A percentile compares a stretch with the other conserved stretches of the same genome.
Evolutionary conservation across 2,329 filamentous ascomycete genomes (phyloP).

Genomic region (Fusarium xyrophilum): DNA sequence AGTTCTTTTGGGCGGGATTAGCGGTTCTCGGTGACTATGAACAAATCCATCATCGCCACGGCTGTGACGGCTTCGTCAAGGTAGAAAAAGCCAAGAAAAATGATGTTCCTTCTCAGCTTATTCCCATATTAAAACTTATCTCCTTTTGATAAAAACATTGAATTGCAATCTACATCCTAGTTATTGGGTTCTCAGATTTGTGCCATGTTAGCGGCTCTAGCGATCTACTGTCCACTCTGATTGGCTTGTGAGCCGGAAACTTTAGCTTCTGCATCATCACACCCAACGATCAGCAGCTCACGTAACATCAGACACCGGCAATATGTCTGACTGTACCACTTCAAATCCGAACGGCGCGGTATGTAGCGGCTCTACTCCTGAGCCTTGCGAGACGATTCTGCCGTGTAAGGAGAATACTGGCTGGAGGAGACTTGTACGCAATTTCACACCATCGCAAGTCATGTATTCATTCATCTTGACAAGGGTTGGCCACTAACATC

Average conservation of each 20-base stretch:
- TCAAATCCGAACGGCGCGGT: conserved; percentile 11
- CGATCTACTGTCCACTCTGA: background rate
- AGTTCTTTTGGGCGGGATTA: background rate
- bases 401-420: conserved; percentile 48
- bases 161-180: background rate
- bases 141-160: background rate
- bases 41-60: background rate
- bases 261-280: conserved; percentile 19
- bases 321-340: conserved; percentile 30
- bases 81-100: background rate
- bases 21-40: conserved; percentile 30
- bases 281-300: conserved; percentile 20
- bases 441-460: conserved; percentile 62
- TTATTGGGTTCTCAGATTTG: background rate
- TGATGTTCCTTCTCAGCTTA: background rate
- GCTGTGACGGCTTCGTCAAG: background rate
- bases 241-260: conserved; percentile 2
- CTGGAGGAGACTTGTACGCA: conserved; percentile 56
- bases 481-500: conserved; percentile 3
- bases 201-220: background rate
- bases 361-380: conserved; percentile 13
- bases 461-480: background rate
- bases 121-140: background rate
- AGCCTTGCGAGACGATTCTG: conserved; percentile 20
- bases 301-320: conserved; percentile 10